phyloP scores from a whole-genome alignment of 257 asterid species.

The Nicotiana obtusifolia region DNA sequence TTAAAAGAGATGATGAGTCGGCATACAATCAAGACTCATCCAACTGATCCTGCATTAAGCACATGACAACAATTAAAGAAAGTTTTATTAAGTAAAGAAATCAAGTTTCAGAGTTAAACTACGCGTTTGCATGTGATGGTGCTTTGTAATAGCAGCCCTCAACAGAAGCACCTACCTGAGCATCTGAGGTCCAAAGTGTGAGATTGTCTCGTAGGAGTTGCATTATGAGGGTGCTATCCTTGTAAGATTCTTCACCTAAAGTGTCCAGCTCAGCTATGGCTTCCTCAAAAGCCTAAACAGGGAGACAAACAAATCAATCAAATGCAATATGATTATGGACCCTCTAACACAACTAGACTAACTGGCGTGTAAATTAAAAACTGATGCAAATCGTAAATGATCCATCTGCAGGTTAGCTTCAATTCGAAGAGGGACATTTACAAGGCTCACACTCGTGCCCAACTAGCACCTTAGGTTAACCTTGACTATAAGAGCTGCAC shows the following conservation, averaged over 20 bases:
- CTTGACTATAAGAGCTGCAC: neutral
- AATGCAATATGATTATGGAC: neutral
- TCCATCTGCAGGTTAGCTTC: neutral
- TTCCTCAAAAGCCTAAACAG: constrained; percentile 42
- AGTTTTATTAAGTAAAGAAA: neutral
- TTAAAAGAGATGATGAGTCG: constrained; percentile 18
- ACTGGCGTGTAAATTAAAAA: neutral
- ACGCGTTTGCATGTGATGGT: neutral
- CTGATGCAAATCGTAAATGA: neutral
- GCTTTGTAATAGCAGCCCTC: neutral
- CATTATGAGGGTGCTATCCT: constrained; percentile 56
- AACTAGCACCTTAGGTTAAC: neutral
- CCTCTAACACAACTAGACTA: neutral
- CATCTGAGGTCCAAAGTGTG: constrained; percentile 54
- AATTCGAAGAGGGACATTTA: neutral
- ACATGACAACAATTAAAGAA: neutral
- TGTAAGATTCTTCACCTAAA: constrained; percentile 50
- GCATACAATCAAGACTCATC: constrained; percentile 36
- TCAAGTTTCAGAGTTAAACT: neutral
- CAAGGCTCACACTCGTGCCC: neutral
- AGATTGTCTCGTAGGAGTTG: constrained; percentile 49
- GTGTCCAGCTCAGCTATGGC: constrained; percentile 55
- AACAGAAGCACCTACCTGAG: constrained; percentile 28
- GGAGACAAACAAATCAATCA: neutral
- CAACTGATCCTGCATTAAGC: constrained; percentile 35